A percentile compares a stretch with the other conserved stretches of the same genome.
phyloP scores from a whole-genome alignment of 768 basidiomycete genomes.

The Rhizopogon salebrosus region DNA sequence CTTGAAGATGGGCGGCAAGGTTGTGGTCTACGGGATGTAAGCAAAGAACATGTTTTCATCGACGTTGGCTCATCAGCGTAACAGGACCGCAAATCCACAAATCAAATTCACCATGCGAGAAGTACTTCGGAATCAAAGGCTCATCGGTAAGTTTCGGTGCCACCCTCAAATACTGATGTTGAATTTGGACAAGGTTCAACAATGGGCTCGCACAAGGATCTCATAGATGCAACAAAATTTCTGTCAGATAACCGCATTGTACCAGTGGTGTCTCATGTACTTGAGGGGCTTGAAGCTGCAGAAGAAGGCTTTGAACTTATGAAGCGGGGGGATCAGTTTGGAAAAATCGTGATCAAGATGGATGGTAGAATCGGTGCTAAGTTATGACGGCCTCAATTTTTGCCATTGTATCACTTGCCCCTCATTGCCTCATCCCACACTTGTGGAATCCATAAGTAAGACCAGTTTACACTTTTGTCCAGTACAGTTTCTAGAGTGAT shows the following conservation, averaged over 20 bases:
- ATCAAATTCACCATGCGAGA: conserved; percentile 74
- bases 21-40: conserved; percentile 67
- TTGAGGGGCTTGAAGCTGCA: conserved; percentile 55
- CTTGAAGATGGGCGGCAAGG: conserved; percentile 51
- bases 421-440: too few relatives aligned
- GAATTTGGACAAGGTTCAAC: conserved; percentile 43
- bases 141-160: conserved; percentile 50
- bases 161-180: not conserved
- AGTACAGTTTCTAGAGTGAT: too few relatives aligned
- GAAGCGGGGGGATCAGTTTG: conserved; percentile 62
- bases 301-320: conserved; percentile 71
- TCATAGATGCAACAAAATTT: conserved; percentile 68
- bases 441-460: too few relatives aligned
- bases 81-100: conserved; percentile 56
- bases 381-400: too few relatives aligned
- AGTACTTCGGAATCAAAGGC: conserved; percentile 66
- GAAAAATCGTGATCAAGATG: too few relatives aligned
- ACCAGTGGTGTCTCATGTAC: conserved; percentile 64
- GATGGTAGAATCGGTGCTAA: too few relatives aligned
- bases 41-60: conserved; percentile 11
- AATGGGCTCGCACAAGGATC: conserved; percentile 78
- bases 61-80: conserved; percentile 1
- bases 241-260: conserved; percentile 59
- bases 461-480: too few relatives aligned
- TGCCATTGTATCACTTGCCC: too few relatives aligned